These are phyloP conservation scores for Sclerotinia spermophila DNA, from an alignment of 2,329 filamentous ascomycete species.

Conservation along the genomic window DNA sequence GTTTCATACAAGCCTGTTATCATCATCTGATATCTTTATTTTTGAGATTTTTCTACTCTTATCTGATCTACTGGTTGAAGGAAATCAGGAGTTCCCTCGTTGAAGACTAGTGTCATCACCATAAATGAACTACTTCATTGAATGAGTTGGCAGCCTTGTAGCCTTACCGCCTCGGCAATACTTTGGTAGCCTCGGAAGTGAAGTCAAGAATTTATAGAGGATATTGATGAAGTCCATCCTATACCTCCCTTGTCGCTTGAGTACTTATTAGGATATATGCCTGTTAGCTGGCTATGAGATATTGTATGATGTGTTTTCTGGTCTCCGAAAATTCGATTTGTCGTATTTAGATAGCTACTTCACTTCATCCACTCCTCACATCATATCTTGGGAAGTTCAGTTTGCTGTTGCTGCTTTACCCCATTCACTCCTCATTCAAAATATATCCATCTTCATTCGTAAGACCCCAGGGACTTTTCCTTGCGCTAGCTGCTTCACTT, in stretches of 20 bases:
- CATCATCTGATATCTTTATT: background rate
- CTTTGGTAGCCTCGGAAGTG: slow-evolving; percentile 3
- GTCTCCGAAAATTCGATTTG: background rate
- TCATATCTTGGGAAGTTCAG: background rate
- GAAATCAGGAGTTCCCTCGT: slow-evolving; percentile 7
- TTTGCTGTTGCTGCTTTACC: background rate
- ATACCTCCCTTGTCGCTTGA: background rate
- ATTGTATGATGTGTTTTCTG: background rate
- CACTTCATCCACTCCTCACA: background rate
- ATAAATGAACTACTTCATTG: background rate
- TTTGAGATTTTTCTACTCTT: background rate
- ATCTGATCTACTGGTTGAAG: slow-evolving; percentile 6
- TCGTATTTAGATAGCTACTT: background rate
- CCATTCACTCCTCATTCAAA: background rate
- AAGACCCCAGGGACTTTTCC: background rate
- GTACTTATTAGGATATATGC: background rate
- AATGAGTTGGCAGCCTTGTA: slow-evolving; percentile 11
- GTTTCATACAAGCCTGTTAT: background rate
- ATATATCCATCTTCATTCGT: too few relatives aligned
- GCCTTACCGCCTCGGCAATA: slow-evolving; percentile 1
- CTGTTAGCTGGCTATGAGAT: background rate
- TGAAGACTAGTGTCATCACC: slow-evolving; percentile 14
- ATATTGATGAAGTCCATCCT: background rate
- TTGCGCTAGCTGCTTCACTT: background rate
- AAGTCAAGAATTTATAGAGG: background rate